Conservation (phyloP, 2,329 filamentous ascomycete genomes). For the Aurifilum marmelostoma region DNA sequence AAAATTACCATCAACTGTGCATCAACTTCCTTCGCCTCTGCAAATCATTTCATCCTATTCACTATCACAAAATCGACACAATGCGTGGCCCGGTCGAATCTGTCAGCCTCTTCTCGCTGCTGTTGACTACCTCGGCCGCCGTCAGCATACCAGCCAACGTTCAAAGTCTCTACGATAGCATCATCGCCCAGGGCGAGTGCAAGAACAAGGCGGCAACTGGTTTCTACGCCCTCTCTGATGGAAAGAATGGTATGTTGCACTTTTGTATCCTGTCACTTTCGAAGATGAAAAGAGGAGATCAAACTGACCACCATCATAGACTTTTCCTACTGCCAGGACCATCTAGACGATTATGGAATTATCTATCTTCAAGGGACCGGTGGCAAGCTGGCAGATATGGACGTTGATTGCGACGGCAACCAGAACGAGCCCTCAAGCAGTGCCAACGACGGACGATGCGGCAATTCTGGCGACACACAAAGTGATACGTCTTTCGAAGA, state of each 20-base stretch:
- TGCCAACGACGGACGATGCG: neutral
- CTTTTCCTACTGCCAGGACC: neutral
- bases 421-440: neutral
- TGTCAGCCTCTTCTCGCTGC: neutral
- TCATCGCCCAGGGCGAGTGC: neutral
- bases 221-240: slow-evolving; percentile 4
- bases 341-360: slow-evolving; percentile 2
- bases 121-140: neutral
- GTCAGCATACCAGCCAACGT: neutral
- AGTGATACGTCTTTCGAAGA: neutral
- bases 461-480: neutral
- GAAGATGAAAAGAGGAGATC: neutral
- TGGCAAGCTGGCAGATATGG: neutral
- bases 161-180: neutral
- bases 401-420: slow-evolving; percentile 1
- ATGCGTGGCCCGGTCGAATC: neutral
- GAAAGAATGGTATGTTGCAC: neutral
- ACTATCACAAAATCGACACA: too few species aligned
- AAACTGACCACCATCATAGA: neutral
- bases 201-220: slow-evolving; percentile 1
- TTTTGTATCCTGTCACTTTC: neutral
- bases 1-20: neutral
- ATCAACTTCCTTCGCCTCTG: neutral
- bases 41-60: neutral
- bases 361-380: neutral